These are phyloP conservation scores for Leccinum subrobustum DNA, from an alignment of 1,284 basidiomycete species.

Conservation along the genomic window DNA sequence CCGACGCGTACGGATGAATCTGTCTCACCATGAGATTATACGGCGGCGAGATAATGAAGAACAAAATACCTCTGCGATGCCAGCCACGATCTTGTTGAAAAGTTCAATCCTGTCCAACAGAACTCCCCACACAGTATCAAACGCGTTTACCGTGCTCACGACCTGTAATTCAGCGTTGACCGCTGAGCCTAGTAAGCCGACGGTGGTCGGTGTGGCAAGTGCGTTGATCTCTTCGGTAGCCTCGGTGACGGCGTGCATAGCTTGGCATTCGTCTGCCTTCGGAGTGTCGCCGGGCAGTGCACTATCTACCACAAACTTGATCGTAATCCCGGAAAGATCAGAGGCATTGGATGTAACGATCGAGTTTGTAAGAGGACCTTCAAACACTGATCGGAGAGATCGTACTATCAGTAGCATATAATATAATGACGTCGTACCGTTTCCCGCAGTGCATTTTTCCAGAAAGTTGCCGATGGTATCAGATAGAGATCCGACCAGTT, in stretches of 20 bases:
- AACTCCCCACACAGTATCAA: not conserved
- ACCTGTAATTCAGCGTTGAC: too few species aligned
- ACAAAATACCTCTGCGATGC: too few species aligned
- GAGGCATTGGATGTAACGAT: not conserved
- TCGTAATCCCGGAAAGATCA: not conserved
- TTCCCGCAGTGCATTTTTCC: not conserved
- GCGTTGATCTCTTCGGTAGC: too few species aligned
- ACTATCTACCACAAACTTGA: not conserved
- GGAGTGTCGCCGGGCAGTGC: not conserved
- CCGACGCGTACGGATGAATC: too few species aligned
- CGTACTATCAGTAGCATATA: not conserved
- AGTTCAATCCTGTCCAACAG: too few species aligned
- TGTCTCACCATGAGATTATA: too few species aligned
- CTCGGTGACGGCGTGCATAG: too few species aligned
- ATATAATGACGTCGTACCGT: too few species aligned
- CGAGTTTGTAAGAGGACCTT: not conserved
- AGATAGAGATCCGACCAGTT: not conserved
- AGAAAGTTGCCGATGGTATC: not conserved
- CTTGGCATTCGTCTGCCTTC: not conserved
- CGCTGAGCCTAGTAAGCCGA: too few species aligned
- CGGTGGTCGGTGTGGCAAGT: too few species aligned
- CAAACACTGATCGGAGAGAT: not conserved
- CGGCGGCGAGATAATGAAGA: rapidly evolving
- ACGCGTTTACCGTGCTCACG: too few species aligned
- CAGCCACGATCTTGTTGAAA: too few species aligned